phyloP scores from a whole-genome alignment of 2,329 filamentous ascomycete species.

The Chrysoporthe puriensis region DNA sequence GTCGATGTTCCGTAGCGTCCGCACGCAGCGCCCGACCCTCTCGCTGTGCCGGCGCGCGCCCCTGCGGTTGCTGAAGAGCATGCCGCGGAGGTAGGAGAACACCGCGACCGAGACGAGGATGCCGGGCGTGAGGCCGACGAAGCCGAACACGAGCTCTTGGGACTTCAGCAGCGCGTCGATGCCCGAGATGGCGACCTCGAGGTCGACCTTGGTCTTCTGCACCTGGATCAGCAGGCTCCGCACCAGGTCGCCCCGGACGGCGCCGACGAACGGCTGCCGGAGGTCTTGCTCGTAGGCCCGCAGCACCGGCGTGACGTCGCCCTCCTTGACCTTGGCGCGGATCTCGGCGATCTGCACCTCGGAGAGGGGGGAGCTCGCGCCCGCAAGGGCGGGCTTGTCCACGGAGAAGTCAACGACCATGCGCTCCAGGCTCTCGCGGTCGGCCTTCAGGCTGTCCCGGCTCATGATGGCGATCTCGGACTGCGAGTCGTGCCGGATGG shows the following conservation, averaged over 20 bases:
- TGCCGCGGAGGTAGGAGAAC: constrained; percentile 69
- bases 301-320: constrained; percentile 89
- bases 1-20: constrained; percentile 86
- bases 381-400: constrained; percentile 72
- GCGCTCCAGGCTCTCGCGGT: constrained; percentile 88
- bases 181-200: constrained; percentile 93
- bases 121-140: constrained; percentile 90
- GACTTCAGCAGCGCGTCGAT: constrained; percentile 95
- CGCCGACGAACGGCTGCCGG: constrained; percentile 78
- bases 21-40: constrained; percentile 70
- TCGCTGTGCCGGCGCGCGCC: constrained; percentile 65
- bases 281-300: constrained; percentile 91
- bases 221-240: constrained; percentile 93
- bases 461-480: constrained; percentile 98
- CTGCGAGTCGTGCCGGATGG: constrained; percentile 88
- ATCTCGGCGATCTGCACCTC: constrained; percentile 76
- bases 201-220: constrained; percentile 98
- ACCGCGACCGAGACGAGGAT: constrained; percentile 82
- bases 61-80: constrained; percentile 73
- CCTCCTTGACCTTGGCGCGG: constrained; percentile 79
- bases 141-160: constrained; percentile 97
- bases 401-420: constrained; percentile 98
- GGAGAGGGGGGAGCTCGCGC: constrained; percentile 53
- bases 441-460: constrained; percentile 85
- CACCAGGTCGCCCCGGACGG: constrained; percentile 83